Percentiles rank a stretch among this genome's conserved stretches.
Conservation (phyloP, 176 grass and related monocot genomes). For the Saccharum spontaneum region DNA sequence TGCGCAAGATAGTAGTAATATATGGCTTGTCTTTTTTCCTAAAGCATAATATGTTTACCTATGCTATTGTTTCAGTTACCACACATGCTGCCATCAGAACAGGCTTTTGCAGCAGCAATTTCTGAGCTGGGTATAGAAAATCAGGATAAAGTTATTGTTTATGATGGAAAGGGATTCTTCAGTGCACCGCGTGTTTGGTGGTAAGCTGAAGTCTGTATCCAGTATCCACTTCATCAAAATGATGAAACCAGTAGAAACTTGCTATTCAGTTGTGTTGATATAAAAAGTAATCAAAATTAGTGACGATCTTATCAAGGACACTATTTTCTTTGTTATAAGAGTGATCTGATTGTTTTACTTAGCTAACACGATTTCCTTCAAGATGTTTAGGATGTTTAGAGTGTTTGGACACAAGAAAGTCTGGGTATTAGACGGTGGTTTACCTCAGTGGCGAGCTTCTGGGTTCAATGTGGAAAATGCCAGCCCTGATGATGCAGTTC, state of each 20-base stretch:
- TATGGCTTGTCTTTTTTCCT: background rate
- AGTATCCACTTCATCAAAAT: background rate
- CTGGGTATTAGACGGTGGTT: constrained; percentile 91
- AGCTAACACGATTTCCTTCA: background rate
- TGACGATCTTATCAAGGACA: background rate
- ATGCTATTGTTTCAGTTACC: constrained; percentile 55
- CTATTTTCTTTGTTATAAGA: background rate
- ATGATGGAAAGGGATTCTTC: constrained; percentile 85
- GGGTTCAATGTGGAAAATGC: constrained; percentile 59
- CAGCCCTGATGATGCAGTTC: constrained; percentile 44
- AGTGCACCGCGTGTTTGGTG: constrained; percentile 94
- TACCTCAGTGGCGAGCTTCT: constrained; percentile 78
- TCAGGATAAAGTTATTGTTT: constrained; percentile 75
- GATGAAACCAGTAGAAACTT: background rate
- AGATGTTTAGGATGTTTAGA: constrained; percentile 72
- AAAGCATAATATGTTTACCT: background rate
- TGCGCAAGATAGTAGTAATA: background rate
- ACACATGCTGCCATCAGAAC: constrained; percentile 87
- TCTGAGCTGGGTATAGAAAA: constrained; percentile 73
- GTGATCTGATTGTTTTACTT: background rate
- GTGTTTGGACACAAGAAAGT: constrained; percentile 84
- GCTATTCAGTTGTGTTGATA: background rate
- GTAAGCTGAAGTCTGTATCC: constrained; percentile 42
- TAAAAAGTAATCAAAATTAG: background rate
- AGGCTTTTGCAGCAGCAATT: constrained; percentile 74